Percentiles rank a stretch among this genome's conserved stretches.
phyloP scores from a whole-genome alignment of 2,329 filamentous ascomycete species.

The Cryphonectria radicalis region DNA sequence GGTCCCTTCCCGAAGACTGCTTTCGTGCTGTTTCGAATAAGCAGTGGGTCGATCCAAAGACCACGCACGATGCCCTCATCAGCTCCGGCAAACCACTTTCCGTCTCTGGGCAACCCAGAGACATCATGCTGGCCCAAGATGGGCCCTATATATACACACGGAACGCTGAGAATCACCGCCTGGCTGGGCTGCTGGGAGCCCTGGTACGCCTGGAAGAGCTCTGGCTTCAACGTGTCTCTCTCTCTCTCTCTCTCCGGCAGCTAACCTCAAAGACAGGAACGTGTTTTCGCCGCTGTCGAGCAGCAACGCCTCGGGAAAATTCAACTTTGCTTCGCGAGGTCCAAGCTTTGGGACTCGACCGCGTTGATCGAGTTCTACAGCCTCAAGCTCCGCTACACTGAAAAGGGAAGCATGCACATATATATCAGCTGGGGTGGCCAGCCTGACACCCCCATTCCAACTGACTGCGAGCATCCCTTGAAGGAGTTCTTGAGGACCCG shows the following conservation, averaged over 20 bases:
- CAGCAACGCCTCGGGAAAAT: constrained; percentile 17
- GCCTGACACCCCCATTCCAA: not conserved
- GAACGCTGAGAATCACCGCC: constrained; percentile 2
- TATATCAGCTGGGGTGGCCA: constrained; percentile 14
- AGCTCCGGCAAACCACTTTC: constrained; percentile 8
- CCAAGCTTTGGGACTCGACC: constrained; percentile 12
- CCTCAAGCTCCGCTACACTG: constrained; percentile 21
- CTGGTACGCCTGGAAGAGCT: constrained; percentile 5
- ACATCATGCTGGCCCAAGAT: not conserved
- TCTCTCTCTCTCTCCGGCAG: not conserved
- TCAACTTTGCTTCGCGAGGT: constrained; percentile 16
- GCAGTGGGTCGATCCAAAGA: not conserved
- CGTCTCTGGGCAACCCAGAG: not conserved
- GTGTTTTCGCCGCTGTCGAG: constrained; percentile 9
- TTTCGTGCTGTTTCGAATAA: constrained; percentile 10
- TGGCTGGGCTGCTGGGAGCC: constrained; percentile 5
- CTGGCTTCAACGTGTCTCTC: too few species aligned
- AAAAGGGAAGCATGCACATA: constrained; percentile 4
- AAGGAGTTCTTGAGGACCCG: constrained; percentile 9
- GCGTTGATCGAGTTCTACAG: constrained; percentile 22
- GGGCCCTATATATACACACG: constrained; percentile 9
- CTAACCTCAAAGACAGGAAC: not conserved
- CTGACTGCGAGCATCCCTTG: not conserved
- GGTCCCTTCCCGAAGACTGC: constrained; percentile 14
- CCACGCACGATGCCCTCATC: constrained; percentile 14